Conservation (phyloP, 78 protist genomes). For the Dictyostelium brefeldianum region DNA sequence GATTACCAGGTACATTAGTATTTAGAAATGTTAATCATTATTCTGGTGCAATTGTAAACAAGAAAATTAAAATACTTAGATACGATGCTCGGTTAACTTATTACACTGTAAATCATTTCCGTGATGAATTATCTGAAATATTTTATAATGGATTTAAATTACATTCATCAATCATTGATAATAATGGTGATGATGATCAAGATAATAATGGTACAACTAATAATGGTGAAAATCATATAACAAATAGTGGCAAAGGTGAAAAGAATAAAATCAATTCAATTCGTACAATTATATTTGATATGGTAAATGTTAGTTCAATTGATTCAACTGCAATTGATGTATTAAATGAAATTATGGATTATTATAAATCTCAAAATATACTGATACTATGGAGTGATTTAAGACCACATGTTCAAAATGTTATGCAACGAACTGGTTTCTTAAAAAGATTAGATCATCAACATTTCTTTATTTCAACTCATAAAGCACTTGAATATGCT, state of each 20-base stretch:
- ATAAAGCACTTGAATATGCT: conserved; percentile 62
- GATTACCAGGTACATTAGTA: conserved; percentile 67
- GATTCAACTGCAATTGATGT: conserved; percentile 77
- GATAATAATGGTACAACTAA: not conserved
- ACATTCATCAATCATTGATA: too few relatives aligned
- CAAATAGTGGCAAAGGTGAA: not conserved
- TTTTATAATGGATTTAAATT: too few relatives aligned
- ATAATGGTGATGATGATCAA: too few relatives aligned
- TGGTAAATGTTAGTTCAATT: conserved; percentile 61
- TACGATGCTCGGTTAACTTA: conserved; percentile 74
- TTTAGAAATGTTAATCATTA: conserved; percentile 67
- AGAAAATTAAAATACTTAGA: conserved; percentile 60
- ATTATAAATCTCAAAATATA: conserved; percentile 17
- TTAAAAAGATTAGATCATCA: not conserved
- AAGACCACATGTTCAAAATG: not conserved
- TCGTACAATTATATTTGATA: conserved; percentile 29
- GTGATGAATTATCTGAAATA: conserved; percentile 13
- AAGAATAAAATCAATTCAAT: not conserved
- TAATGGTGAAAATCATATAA: not conserved
- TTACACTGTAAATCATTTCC: conserved; percentile 68
- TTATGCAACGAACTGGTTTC: conserved; percentile 49
- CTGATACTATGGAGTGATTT: conserved; percentile 46
- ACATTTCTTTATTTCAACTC: conserved; percentile 48
- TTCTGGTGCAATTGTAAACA: conserved; percentile 39
- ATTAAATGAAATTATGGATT: conserved; percentile 51